A percentile compares a stretch with the other conserved stretches of the same genome.
Evolutionary conservation across 176 grass and related monocot species (phyloP).

Genomic region (Typha latifolia): DNA sequence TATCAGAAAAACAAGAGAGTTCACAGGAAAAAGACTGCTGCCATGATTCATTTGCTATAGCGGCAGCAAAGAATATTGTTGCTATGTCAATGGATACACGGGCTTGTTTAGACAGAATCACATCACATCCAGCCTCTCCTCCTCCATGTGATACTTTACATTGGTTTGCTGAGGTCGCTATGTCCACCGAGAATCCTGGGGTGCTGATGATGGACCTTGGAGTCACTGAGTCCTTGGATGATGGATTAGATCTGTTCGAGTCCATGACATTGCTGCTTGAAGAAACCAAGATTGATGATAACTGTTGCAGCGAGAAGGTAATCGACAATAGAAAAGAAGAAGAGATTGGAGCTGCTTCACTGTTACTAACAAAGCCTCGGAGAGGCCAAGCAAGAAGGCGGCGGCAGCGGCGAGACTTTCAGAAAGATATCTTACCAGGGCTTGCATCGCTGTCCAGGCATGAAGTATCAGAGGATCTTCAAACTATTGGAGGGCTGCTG

Average conservation of each 20-base stretch:
- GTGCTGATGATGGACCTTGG: slow-evolving; percentile 5
- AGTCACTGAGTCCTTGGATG: slow-evolving; percentile 19
- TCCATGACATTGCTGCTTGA: slow-evolving; percentile 70
- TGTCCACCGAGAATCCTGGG: slow-evolving; percentile 13
- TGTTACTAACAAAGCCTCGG: slow-evolving; percentile 47
- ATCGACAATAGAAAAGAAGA: slow-evolving; percentile 21
- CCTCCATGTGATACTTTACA: slow-evolving; percentile 22
- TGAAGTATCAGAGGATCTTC: slow-evolving; percentile 80
- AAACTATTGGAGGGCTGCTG: slow-evolving; percentile 59
- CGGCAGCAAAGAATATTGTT: slow-evolving; percentile 66
- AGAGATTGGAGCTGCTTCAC: slow-evolving; percentile 28
- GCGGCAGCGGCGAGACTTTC: slow-evolving; percentile 67
- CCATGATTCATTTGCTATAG: slow-evolving; percentile 2
- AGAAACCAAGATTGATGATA: slow-evolving; percentile 57
- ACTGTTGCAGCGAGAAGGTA: slow-evolving; percentile 36
- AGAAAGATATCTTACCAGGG: slow-evolving; percentile 73
- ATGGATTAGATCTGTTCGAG: slow-evolving; percentile 64
- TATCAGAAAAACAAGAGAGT: background rate
- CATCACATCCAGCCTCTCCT: background rate
- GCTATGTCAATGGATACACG: slow-evolving; percentile 38
- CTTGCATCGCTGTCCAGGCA: slow-evolving; percentile 64
- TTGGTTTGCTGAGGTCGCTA: slow-evolving; percentile 58
- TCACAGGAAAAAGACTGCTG: slow-evolving; percentile 8
- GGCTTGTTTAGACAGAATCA: slow-evolving; percentile 14
- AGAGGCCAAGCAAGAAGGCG: slow-evolving; percentile 61